A percentile compares a stretch with the other conserved stretches of the same genome.
Evolutionary conservation across 306 rosid species (phyloP).

Genomic region (Cucumis cinereus): DNA sequence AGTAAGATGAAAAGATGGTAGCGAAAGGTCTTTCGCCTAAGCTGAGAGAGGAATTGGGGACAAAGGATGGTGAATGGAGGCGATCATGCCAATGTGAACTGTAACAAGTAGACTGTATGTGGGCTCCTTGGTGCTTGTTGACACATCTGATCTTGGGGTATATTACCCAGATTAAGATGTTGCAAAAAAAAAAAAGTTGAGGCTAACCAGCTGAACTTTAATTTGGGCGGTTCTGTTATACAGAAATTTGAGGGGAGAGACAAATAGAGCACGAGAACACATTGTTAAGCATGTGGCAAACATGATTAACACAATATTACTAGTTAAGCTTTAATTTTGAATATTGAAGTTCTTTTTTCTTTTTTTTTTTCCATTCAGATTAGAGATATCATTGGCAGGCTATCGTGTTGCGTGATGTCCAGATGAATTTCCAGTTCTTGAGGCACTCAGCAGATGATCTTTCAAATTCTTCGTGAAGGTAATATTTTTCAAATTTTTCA

Average conservation of each 20-base stretch:
- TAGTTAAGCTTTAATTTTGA: neutral
- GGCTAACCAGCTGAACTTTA: neutral
- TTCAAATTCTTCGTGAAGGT: neutral
- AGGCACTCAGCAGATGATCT: neutral
- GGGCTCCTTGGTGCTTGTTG: neutral
- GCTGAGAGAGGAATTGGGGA: constrained; percentile 65
- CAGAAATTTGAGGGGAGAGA: neutral
- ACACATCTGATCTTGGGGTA: neutral
- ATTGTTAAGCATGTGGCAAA: neutral
- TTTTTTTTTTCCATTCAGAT: neutral
- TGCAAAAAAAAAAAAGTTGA: neutral
- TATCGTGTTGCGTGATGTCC: neutral
- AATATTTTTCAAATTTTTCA: neutral
- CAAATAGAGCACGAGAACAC: neutral
- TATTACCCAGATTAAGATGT: neutral
- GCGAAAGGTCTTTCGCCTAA: constrained; percentile 69
- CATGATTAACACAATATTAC: neutral
- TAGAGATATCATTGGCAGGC: neutral
- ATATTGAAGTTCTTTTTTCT: neutral
- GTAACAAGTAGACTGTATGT: neutral
- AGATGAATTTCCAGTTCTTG: neutral
- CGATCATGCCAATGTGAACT: neutral
- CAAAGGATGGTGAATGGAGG: constrained; percentile 11
- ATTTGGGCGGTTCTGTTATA: neutral
- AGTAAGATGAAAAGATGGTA: constrained; percentile 75